Evolutionary conservation across 2,329 filamentous ascomycete genomes (phyloP), one percentile per base, ranked within the genome.

Genomic region (Cladophialophora exuberans): DNA sequence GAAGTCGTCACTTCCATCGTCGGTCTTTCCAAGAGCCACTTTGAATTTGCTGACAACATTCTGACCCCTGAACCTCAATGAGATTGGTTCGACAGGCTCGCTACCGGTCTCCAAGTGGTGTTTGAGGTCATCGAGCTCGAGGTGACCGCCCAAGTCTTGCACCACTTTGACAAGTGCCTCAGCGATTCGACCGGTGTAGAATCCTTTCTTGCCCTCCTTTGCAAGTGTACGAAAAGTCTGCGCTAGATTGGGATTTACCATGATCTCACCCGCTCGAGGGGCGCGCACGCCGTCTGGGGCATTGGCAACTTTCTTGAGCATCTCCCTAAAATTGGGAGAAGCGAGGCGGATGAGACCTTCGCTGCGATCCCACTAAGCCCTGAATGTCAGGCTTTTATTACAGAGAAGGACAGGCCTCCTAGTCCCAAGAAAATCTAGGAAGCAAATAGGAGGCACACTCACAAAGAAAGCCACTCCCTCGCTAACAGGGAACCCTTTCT

Each of bases 401-500:
- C n/a, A n/a, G n/a, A n/a, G n/a, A n/a, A n/a, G n/a, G n/a, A n/a
- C n/a, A n/a, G n/a, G n/a, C n/a, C n/a, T n/a, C n/a, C n/a, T n/a
- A 48, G 22, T 31, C n/a, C n/a, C 30, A 35, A 20, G 44, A 42
- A 59, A 52, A 52, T 49, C 48, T 33, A 11, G 20, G 10, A 13
- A 2, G 9, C 35, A 15, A 54, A 47, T 23, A 13, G 9, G 38
- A n/a, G 3, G 13, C 15, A 23, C 20, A 78, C 87, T 70, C 72
- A 93, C 89, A 62, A 80, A 85, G 26, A 74, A 76, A 0, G 86
- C 83, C 15, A 88, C 82, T 6, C 94, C 72, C 68, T 97, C 90
- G 1, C 88, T 90, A 2, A 97, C 90, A 0, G 94, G 90, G 62
- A 93, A 97, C 0, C 94, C 94, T 55, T 89, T 83, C 70, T 97